Conservation (phyloP, 164 flowering plant genomes). For the Vitis rupestris region DNA sequence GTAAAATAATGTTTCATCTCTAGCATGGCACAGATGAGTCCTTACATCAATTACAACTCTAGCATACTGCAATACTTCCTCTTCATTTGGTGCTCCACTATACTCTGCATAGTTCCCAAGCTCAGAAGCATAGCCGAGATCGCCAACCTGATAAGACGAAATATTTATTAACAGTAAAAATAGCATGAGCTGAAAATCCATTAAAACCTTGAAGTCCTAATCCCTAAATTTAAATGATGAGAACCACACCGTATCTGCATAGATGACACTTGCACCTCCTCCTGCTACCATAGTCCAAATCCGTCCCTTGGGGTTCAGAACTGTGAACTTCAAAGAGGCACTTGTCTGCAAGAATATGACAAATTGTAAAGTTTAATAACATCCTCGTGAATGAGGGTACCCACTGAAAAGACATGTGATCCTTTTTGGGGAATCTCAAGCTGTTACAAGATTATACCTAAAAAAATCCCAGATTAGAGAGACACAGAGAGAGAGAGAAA, state of each 20-base stretch:
- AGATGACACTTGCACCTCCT: slow-evolving; percentile 97
- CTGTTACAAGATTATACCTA: too few species aligned
- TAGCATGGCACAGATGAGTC: neutral
- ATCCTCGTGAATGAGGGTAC: neutral
- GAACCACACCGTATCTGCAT: slow-evolving; percentile 78
- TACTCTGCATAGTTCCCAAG: slow-evolving; percentile 98
- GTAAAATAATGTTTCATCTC: neutral
- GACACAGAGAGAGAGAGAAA: too few species aligned
- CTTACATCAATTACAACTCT: slow-evolving; percentile 95
- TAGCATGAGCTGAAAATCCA: neutral
- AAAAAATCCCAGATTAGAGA: too few species aligned
- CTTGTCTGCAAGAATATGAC: slow-evolving; percentile 63
- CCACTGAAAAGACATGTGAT: too few species aligned
- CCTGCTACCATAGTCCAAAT: slow-evolving; percentile 99
- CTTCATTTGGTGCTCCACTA: slow-evolving; percentile 97
- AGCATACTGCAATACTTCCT: slow-evolving; percentile 92
- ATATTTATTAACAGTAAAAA: neutral
- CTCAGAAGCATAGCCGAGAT: slow-evolving; percentile 89
- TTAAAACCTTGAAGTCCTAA: neutral
- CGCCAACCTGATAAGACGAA: slow-evolving; percentile 62
- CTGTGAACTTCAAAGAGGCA: slow-evolving; percentile 92
- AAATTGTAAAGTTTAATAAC: neutral
- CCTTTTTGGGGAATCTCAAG: too few species aligned
- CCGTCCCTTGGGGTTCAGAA: slow-evolving; percentile 86
- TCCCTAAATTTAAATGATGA: neutral